Evolutionary conservation across 306 rosid species (phyloP).

Genomic region (Psophocarpus tetragonolobus): DNA sequence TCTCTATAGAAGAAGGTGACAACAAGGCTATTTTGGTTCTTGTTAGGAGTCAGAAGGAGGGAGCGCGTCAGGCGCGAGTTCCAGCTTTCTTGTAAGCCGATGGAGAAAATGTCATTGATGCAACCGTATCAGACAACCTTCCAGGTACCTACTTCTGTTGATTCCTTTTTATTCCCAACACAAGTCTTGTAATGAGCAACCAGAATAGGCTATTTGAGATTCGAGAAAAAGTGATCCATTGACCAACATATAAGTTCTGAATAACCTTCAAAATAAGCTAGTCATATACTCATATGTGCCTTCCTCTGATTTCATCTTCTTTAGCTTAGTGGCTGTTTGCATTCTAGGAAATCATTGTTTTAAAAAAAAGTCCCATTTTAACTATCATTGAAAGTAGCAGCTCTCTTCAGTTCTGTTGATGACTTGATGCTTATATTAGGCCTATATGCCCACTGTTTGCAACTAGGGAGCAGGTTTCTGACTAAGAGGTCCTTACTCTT

Average conservation of each 20-base stretch:
- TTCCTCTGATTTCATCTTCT: not conserved
- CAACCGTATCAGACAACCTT: conserved; percentile 87
- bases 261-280: not conserved
- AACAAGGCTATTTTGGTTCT: too few species aligned
- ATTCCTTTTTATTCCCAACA: not conserved
- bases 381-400: not conserved
- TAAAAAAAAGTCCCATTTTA: not conserved
- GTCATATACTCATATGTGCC: not conserved
- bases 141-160: conserved; percentile 67
- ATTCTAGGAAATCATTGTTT: not conserved
- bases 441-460: not conserved
- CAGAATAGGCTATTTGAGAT: not conserved
- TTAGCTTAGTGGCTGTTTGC: not conserved
- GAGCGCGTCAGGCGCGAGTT: conserved; percentile 89
- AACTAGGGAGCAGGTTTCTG: not conserved
- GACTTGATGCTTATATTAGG: too few species aligned
- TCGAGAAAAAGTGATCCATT: not conserved
- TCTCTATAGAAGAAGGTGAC: too few species aligned
- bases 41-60: conserved; percentile 96
- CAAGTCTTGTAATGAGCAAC: not conserved
- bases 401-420: too few species aligned
- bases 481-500: not conserved
- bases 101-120: conserved; percentile 82
- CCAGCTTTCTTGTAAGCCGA: conserved; percentile 89
- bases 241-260: not conserved